A percentile compares a stretch with the other conserved stretches of the same genome.
Conservation (phyloP, 345 rosid genomes). For the Rhodomyrtus tomentosa region DNA sequence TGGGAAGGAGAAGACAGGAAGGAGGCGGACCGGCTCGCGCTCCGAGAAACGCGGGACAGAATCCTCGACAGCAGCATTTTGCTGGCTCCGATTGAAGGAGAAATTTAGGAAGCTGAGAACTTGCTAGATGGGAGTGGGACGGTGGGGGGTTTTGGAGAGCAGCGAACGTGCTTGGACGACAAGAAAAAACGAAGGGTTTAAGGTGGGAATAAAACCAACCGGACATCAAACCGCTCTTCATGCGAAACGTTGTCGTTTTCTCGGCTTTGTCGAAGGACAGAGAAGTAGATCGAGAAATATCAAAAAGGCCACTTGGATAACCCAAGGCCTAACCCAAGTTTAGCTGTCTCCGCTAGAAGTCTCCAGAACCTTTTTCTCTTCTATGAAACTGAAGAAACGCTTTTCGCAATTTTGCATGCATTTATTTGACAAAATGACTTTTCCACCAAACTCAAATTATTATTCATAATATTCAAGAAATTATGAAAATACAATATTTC, state of each 20-base stretch:
- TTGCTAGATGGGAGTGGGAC: fast-evolving
- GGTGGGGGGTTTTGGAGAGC: neutral
- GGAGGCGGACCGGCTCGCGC: slow-evolving; percentile 30
- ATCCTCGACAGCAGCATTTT: slow-evolving; percentile 41
- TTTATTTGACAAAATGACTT: neutral
- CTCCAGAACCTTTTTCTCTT: neutral
- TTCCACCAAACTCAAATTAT: neutral
- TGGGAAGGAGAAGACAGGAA: slow-evolving; percentile 24
- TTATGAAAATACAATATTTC: neutral
- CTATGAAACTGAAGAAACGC: neutral
- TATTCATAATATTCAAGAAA: neutral
- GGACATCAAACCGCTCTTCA: neutral
- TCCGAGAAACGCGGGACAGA: slow-evolving; percentile 42
- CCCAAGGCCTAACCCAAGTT: neutral
- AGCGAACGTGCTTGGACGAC: neutral
- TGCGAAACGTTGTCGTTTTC: neutral
- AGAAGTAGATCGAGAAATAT: neutral
- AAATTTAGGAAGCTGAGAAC: neutral
- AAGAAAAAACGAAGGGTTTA: neutral
- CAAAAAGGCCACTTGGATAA: neutral
- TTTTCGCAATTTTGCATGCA: neutral
- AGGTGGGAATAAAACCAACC: fast-evolving
- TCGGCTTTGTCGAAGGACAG: neutral
- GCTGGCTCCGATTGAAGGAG: neutral
- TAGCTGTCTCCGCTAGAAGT: neutral